Conservation (phyloP, 257 asterid species). For the Jacaranda copaia region DNA sequence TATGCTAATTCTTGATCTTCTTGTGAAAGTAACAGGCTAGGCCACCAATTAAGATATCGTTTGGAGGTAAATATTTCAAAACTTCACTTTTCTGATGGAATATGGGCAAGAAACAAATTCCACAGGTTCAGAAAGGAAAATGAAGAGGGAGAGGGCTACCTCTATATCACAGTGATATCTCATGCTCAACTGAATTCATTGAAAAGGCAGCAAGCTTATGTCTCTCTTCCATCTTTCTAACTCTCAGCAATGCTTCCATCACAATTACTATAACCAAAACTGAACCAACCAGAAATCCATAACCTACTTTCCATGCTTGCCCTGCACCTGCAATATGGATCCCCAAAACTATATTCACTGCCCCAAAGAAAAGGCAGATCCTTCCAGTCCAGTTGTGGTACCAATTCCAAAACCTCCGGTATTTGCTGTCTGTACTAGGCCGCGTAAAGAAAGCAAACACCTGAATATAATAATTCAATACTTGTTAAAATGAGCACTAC, state of each 20-base stretch:
- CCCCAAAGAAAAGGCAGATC: conserved; percentile 74
- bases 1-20: no score
- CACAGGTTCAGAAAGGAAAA: background rate
- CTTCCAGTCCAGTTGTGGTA: conserved; percentile 82
- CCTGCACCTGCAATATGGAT: conserved; percentile 75
- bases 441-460: conserved; percentile 76
- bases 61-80: background rate
- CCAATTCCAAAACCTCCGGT: conserved; percentile 70
- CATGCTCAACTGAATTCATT: conserved; percentile 51
- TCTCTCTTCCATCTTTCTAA: conserved; percentile 49
- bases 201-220: conserved; percentile 54
- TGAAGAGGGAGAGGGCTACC: background rate
- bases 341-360: conserved; percentile 73
- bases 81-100: background rate
- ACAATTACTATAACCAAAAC: conserved; percentile 55
- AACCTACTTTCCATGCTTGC: conserved; percentile 69
- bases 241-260: conserved; percentile 65
- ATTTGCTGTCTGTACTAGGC: conserved; percentile 74
- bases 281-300: conserved; percentile 70
- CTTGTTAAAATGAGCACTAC: background rate
- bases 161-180: conserved; percentile 34
- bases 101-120: background rate
- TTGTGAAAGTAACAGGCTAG: background rate
- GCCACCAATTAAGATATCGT: no score
- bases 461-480: conserved; percentile 36